Evolutionary conservation across 805 yeast genomes (phyloP).

Genomic region (Cyberlindnera petersonii): DNA sequence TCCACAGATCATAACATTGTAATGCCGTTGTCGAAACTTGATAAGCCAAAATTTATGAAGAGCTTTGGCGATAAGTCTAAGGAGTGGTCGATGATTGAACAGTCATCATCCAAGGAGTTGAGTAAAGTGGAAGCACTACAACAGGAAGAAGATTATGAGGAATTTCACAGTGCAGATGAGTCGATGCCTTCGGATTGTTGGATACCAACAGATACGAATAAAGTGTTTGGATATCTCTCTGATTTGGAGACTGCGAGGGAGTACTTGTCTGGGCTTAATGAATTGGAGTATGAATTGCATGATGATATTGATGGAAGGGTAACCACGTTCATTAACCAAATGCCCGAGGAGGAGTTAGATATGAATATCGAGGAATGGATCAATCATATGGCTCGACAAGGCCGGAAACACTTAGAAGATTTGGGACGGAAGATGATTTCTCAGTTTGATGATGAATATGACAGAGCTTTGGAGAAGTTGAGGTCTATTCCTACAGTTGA

Average conservation of each 20-base stretch:
- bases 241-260: slow-evolving; percentile 33
- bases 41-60: slow-evolving; percentile 3
- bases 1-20: slow-evolving; percentile 28
- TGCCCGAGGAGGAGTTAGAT: slow-evolving; percentile 65
- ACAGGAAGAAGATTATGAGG: neutral
- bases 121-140: too few species aligned
- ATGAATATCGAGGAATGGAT: slow-evolving; percentile 76
- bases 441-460: slow-evolving; percentile 45
- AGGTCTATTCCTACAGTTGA: slow-evolving; percentile 32
- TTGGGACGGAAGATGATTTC: slow-evolving; percentile 44
- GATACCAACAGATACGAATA: slow-evolving; percentile 30
- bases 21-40: neutral
- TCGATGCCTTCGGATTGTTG: slow-evolving; percentile 18
- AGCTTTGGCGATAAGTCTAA: neutral
- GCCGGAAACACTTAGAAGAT: slow-evolving; percentile 45
- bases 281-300: slow-evolving; percentile 35
- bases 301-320: slow-evolving; percentile 66
- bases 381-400: slow-evolving; percentile 48
- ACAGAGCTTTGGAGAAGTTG: slow-evolving; percentile 44
- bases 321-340: slow-evolving; percentile 57
- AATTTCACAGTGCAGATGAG: slow-evolving; percentile 15
- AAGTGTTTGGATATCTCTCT: slow-evolving; percentile 24
- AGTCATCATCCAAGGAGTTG: too few species aligned
- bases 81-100: too few species aligned
- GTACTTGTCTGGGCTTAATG: slow-evolving; percentile 18